Conservation (phyloP, 495 filamentous ascomycete species). For the Tuber umbilicatum region DNA sequence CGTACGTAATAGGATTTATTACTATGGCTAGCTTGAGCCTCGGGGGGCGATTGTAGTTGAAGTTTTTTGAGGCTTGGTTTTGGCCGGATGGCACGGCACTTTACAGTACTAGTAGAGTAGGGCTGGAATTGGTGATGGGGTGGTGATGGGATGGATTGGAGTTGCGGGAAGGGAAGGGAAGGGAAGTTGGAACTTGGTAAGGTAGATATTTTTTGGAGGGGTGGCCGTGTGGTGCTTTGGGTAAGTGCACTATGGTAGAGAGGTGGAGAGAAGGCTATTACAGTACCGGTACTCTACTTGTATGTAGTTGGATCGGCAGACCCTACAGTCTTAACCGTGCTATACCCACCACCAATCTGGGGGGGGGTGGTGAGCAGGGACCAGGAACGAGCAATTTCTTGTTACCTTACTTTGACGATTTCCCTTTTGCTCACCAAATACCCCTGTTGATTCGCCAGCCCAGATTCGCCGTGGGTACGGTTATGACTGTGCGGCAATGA, state of each 20-base stretch:
- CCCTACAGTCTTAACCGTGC: too few relatives aligned
- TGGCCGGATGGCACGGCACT: not conserved
- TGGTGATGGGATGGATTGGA: not conserved
- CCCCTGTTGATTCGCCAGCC: too few relatives aligned
- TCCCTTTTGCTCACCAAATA: too few relatives aligned
- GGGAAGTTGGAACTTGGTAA: not conserved
- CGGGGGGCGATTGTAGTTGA: not conserved
- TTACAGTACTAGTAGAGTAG: not conserved
- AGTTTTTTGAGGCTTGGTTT: not conserved
- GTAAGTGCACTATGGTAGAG: not conserved
- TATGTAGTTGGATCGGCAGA: not conserved
- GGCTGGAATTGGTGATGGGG: not conserved
- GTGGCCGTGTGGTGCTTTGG: not conserved
- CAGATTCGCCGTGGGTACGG: too few relatives aligned
- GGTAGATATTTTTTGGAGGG: not conserved
- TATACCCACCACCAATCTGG: too few relatives aligned
- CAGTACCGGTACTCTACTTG: too few relatives aligned
- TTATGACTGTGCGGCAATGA: not conserved
- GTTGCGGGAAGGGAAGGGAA: not conserved
- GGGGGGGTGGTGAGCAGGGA: too few relatives aligned
- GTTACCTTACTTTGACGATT: too few relatives aligned
- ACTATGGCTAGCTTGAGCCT: not conserved
- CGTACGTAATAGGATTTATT: not conserved
- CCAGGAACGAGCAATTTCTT: too few relatives aligned
- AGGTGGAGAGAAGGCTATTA: too few relatives aligned